Evolutionary conservation across 306 rosid genomes (phyloP).

Genomic region (Fragaria vesca): DNA sequence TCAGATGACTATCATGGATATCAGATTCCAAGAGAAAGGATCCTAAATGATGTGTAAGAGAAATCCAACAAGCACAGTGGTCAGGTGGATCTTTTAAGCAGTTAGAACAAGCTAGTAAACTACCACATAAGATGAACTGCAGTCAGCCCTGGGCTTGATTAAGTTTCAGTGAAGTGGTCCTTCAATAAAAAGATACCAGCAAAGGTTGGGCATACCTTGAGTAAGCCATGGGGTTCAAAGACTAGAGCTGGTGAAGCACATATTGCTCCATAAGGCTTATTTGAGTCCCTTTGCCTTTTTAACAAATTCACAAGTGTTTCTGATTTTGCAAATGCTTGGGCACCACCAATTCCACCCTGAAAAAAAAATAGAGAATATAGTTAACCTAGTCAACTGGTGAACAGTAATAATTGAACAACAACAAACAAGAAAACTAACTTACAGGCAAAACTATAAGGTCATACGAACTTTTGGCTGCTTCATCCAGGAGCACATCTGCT

Average conservation of each 20-base stretch:
- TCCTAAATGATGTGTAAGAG: neutral
- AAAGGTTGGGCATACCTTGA: slow-evolving; percentile 49
- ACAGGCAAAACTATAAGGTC: slow-evolving; percentile 90
- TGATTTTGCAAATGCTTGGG: slow-evolving; percentile 78
- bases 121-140: neutral
- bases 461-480: slow-evolving; percentile 63
- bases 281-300: slow-evolving; percentile 66
- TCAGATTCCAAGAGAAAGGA: neutral
- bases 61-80: neutral
- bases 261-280: slow-evolving; percentile 85
- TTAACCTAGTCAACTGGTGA: slow-evolving; percentile 15
- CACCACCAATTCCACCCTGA: slow-evolving; percentile 99
- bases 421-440: slow-evolving; percentile 27
- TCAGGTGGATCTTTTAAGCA: neutral
- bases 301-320: slow-evolving; percentile 65
- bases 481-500: slow-evolving; percentile 80
- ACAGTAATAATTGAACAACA: neutral
- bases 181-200: neutral
- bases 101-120: neutral
- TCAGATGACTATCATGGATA: neutral
- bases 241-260: slow-evolving; percentile 95
- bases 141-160: neutral
- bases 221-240: slow-evolving; percentile 88
- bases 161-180: neutral
- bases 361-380: slow-evolving; percentile 17